phyloP scores from a whole-genome alignment of 305 asterid species.

The Solanum chacoense region DNA sequence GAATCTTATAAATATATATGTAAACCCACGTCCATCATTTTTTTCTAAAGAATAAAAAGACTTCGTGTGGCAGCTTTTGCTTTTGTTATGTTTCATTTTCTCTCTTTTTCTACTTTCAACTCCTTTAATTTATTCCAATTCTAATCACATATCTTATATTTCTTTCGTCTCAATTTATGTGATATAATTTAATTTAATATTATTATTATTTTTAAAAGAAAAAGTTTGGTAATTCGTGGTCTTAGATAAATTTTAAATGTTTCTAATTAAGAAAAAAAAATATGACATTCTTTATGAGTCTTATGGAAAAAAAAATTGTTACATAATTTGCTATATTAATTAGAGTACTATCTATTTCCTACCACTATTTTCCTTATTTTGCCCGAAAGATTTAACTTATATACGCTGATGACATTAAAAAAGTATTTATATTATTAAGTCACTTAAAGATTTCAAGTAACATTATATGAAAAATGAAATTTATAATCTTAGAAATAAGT shows the following conservation, averaged over 20 bases:
- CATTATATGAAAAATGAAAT: neutral
- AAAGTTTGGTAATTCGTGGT: neutral
- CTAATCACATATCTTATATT: neutral
- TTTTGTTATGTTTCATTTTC: slow-evolving; percentile 21
- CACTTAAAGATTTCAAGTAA: neutral
- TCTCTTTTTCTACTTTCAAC: neutral
- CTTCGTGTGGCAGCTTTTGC: slow-evolving; percentile 59
- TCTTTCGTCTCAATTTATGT: rapidly evolving
- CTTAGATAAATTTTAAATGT: neutral
- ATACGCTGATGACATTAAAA: neutral
- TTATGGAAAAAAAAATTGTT: no score
- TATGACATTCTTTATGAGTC: no score
- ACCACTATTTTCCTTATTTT: neutral
- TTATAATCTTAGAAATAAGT: neutral
- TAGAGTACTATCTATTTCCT: neutral
- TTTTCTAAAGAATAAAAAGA: slow-evolving; percentile 30
- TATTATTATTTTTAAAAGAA: no score
- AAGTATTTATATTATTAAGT: neutral
- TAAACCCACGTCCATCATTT: slow-evolving; percentile 39
- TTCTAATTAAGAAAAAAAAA: no score
- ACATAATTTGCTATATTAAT: no score
- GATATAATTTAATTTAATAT: neutral
- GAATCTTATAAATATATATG: slow-evolving; percentile 28
- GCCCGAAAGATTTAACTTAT: neutral
- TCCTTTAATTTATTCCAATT: neutral